These are phyloP conservation scores for Fusarium sp. DNA, from an alignment of 2,329 filamentous ascomycete genomes.

Conservation along the genomic window DNA sequence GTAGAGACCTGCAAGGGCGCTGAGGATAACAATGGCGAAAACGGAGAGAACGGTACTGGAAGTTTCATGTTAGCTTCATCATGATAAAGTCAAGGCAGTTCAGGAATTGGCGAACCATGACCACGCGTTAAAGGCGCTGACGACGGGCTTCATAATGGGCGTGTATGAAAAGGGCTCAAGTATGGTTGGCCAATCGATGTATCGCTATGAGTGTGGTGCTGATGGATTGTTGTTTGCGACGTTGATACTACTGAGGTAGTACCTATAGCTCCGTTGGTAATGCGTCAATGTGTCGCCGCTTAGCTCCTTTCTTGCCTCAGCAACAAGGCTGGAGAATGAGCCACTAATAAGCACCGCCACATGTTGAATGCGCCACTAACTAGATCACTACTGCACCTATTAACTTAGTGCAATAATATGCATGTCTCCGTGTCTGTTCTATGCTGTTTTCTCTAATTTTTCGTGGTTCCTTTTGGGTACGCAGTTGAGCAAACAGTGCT, in stretches of 20 bases:
- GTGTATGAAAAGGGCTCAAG: not conserved
- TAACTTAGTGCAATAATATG: too few species aligned
- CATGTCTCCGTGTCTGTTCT: not conserved
- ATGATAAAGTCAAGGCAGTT: constrained; percentile 14
- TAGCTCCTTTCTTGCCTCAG: constrained; percentile 42
- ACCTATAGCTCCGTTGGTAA: constrained; percentile 28
- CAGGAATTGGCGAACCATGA: constrained; percentile 74
- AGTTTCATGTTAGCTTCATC: constrained; percentile 38
- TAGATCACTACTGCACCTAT: too few species aligned
- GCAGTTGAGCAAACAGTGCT: not conserved
- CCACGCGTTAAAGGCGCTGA: constrained; percentile 93
- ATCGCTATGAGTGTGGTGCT: not conserved
- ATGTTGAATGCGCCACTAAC: not conserved
- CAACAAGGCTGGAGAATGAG: constrained; percentile 35
- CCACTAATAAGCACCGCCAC: constrained; percentile 32
- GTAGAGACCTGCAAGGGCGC: constrained; percentile 75
- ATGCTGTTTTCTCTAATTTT: not conserved
- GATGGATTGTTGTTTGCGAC: constrained; percentile 18
- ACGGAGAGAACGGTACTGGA: constrained; percentile 75
- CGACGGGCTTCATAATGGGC: constrained; percentile 88
- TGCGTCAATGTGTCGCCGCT: constrained; percentile 32
- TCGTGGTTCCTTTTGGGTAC: not conserved
- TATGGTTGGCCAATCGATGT: not conserved
- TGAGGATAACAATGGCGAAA: constrained; percentile 72
- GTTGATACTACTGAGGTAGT: constrained; percentile 23